Base-by-base conservation (phyloP, 169 alveolate species). In the Eimeria mitis region DNA sequence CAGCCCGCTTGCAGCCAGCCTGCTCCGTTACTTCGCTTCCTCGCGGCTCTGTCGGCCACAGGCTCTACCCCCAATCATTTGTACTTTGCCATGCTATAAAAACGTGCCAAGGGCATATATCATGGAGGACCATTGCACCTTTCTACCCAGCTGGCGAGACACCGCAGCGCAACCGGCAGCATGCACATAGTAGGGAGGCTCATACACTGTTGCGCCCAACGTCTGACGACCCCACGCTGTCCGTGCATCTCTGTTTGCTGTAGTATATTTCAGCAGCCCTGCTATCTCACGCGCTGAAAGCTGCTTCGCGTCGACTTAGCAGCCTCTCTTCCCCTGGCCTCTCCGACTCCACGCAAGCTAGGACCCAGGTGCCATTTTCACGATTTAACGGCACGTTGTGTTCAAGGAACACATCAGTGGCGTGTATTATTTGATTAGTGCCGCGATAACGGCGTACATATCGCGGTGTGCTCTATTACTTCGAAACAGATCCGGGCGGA, bases 161-260 rank as follows among this genome's bases (percentile, higher is more conserved):
- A 85, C 92, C 59, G 92, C 81, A 63, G 92, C 92, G 79, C 92
- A 42, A 42, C 92, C 61, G 81, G 92, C 92, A 85, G 92, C 92
- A 85, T 85, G 92, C 92, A 85, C 92, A 63, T 85, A 56, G 76
- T 85, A 37, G 79, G 92, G 92, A 42, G 79, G 92, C 92, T 85
- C 63, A 42, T 65, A 65, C 76, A 85, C 63, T 56, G 92, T 61
- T 61, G 92, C 63, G 79, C 71, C 92, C 75, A 83, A 83, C 90
- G 61, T 61, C 79, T 85, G 81, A 44, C 76, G 40, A 61, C 79
- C 92, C 92, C 92, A 56, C 92, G 92, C 81, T 47, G 25, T 49
- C 79, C 70, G 42, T 85, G 63, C 79, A 56, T 85, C 71, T 85
- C 71, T 85, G 92, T 85, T 85, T 56, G 92, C 61, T 85, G 79